Percentiles rank a stretch among this genome's conserved stretches.
Conservation (phyloP, 2,329 filamentous ascomycete species). For the Exserohilum rostratum region DNA sequence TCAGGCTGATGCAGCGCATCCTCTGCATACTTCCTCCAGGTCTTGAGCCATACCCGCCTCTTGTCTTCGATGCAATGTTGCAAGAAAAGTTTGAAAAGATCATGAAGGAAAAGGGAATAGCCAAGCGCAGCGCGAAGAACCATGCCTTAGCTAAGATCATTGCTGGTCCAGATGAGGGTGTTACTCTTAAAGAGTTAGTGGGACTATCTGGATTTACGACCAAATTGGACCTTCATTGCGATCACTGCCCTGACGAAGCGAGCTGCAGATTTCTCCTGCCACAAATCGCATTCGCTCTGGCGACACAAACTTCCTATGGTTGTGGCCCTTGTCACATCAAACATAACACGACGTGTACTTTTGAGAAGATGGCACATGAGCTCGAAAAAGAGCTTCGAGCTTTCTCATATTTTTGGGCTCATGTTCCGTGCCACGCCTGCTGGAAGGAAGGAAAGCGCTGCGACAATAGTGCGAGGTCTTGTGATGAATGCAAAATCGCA, state of each 20-base stretch:
- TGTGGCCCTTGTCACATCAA: not conserved
- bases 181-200: not conserved
- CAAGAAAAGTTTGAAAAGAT: not conserved
- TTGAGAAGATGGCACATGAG: not conserved
- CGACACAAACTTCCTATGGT: not conserved
- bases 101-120: not conserved
- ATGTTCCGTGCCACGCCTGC: not conserved
- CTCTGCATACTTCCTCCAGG: not conserved
- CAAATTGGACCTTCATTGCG: not conserved
- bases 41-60: not conserved
- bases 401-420: not conserved
- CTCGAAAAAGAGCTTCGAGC: not conserved
- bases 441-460: not conserved
- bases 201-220: not conserved
- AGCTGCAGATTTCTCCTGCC: not conserved
- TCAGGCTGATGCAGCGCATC: not conserved
- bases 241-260: not conserved
- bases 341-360: no score
- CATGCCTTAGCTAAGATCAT: not conserved
- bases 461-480: not conserved
- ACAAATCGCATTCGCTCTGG: not conserved
- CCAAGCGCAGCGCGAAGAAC: not conserved
- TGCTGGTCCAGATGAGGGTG: not conserved
- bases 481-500: not conserved
- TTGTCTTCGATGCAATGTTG: not conserved